Evolutionary conservation across 768 basidiomycete species (phyloP).

Genomic region (Pisolithus albus): DNA sequence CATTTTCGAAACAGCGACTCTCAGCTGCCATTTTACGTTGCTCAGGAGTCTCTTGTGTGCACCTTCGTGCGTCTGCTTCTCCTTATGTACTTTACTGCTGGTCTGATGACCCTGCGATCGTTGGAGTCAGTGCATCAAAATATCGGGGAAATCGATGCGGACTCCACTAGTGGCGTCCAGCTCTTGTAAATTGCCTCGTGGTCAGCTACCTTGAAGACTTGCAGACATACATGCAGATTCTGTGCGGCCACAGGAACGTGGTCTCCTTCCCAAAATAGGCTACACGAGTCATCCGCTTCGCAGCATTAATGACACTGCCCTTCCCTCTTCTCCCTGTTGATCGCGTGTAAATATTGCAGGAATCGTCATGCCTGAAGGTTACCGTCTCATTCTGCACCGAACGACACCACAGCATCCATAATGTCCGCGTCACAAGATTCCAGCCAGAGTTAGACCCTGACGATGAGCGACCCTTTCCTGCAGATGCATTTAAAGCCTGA

Average conservation of each 20-base stretch:
- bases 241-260: constrained; percentile 30
- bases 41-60: constrained; percentile 9
- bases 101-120: constrained; percentile 15
- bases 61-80: constrained; percentile 15
- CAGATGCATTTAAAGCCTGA: constrained; percentile 22
- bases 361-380: constrained; percentile 25
- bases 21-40: constrained; percentile 22
- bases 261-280: constrained; percentile 23
- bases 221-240: constrained; percentile 23
- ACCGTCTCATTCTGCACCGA: constrained; percentile 26
- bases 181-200: constrained; percentile 27
- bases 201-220: constrained; percentile 13
- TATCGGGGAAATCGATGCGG: constrained; percentile 17
- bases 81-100: constrained; percentile 14
- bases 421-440: constrained; percentile 24
- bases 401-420: constrained; percentile 29
- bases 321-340: constrained; percentile 23
- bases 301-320: constrained; percentile 22
- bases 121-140: constrained; percentile 21
- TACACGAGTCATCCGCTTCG: constrained; percentile 8
- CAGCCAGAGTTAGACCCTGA: constrained; percentile 17
- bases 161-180: constrained; percentile 15
- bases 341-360: constrained; percentile 28
- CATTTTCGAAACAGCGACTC: constrained; percentile 8
- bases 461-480: constrained; percentile 17